Base-by-base conservation (phyloP, 2,329 filamentous ascomycete species). In the Stagonosporopsis vannaccii region DNA sequence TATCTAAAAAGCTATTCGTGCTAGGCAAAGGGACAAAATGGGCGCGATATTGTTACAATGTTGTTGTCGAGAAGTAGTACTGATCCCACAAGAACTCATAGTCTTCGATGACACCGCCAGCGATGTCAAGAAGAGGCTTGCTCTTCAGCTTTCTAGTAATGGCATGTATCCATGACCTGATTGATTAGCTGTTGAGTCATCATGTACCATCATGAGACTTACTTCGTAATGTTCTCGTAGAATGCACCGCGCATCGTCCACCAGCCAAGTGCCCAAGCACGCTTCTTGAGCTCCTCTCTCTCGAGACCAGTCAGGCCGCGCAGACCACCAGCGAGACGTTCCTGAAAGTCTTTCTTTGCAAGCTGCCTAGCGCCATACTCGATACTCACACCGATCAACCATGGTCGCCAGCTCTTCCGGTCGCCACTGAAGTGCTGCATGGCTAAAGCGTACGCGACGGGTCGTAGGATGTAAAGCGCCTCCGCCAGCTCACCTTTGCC, bases 61-160 rank as follows among this genome's bases (percentile, higher is more conserved):
- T 88, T 23, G 85, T 82, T 1, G 86, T 89, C 17, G 86, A 83
- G 77, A 98, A 99, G 78, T 98, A 96, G 77, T 97, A 98, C 68
- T 96, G 93, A 78, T 97, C 92, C 95, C 95, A 99, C 28, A 99
- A 82, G 75, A 96, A 98, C 77, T 97, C 91, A 74, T 99, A 99
- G 75, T 99, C 95, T 73, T 97, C 92, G 61, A 98, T 78, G 41
- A 99, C 89, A 54, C 90, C 91, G 8, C 88, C 90, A 22, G 97
- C 82, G 72, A 99, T 85, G 63, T 90, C 87, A 42, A 96, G 85
- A 76, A 97, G 82, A 48, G 90, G 87, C 70, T 88, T 89, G 63
- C 87, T 81, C 71, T 82, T 88, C 63, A 97, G 84, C 68, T 87
- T 89, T 26, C 81, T 81, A 7, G 94, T 88, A 13, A 94, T 77